Evolutionary conservation across 1,284 basidiomycete species (phyloP), one percentile per base, ranked within the genome.

Genomic region (Neonothopanus nambi): DNA sequence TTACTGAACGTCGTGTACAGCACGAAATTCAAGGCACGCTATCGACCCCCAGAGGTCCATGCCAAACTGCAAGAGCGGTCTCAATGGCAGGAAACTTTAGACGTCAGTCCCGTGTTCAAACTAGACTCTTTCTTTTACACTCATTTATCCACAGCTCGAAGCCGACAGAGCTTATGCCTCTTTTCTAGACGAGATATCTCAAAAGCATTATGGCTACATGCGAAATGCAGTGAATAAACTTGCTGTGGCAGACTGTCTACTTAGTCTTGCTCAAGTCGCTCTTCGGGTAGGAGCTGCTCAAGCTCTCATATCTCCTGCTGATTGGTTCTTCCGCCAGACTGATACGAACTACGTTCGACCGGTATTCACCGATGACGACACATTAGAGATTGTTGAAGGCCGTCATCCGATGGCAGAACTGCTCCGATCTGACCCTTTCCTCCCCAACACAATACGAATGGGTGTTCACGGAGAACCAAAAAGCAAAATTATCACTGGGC

Each of bases 321-420:
- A 28, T 11, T 28, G 26, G 11, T 15, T 41, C 15, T 36, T 23
- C 21, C 12, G 15, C 33, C 21, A 50, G 43, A 17, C 30, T 15
- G 51, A 43, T 30, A 24, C 13, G 86, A 87, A n/a, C 59, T 96
- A 93, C 61, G 81, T 84, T 35, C 80, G 82, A 48, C 89, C 89
- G 1, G 66, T 76, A 57, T 85, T 90, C 61, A 78, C 76, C 3
- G 78, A 84, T 8, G 78, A 78, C 36, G 78, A 83, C 55, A 67
- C 70, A 30, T 70, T 91, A 6, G 83, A 89, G 58, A 85, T 92
- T 28, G 67, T 79, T n/a, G 81, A 84, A 38, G 88, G 88, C 0
- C 78, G 89, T 9, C 91, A 94, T 69, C 89, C 89, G 0, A 87
- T 95, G 82, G 81, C 94, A 12, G 94, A 96, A 67, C 78, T 78